A percentile compares a stretch with the other conserved stretches of the same genome.
Conservation (phyloP, 2,329 filamentous ascomycete genomes). For the Fusarium sambucinum region DNA sequence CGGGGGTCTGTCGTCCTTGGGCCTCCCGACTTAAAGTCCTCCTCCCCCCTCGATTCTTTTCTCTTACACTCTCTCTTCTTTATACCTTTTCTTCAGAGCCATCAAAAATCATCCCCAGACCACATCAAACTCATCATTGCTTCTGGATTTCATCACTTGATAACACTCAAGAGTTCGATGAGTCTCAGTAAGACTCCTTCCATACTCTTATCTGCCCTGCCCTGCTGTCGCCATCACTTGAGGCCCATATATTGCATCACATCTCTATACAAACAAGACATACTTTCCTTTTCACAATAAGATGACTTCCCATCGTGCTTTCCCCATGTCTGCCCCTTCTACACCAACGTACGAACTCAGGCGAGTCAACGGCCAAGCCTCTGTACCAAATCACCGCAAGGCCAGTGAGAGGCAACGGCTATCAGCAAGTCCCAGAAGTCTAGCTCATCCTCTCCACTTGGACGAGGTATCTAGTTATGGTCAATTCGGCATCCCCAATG, state of each 20-base stretch:
- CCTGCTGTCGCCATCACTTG: slow-evolving; percentile 12
- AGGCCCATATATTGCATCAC: not conserved
- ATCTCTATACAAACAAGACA: not conserved
- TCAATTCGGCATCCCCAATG: no score
- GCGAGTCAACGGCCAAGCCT: slow-evolving; percentile 1
- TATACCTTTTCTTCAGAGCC: slow-evolving; percentile 27
- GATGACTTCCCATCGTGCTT: slow-evolving; percentile 20
- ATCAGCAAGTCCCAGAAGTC: not conserved
- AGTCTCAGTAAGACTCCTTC: slow-evolving; percentile 24
- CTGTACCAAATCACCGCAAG: not conserved
- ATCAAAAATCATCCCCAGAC: slow-evolving; percentile 31
- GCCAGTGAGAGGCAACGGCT: not conserved
- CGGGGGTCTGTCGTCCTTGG: slow-evolving; percentile 23
- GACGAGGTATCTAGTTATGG: not conserved
- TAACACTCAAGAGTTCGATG: slow-evolving; percentile 9
- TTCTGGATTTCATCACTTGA: slow-evolving; percentile 35
- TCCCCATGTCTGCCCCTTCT: slow-evolving; percentile 1
- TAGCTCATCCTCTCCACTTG: not conserved
- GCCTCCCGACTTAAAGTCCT: slow-evolving; percentile 39
- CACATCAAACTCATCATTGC: slow-evolving; percentile 4
- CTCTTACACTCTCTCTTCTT: slow-evolving; percentile 34
- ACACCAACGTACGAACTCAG: slow-evolving; percentile 6
- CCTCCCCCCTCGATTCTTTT: slow-evolving; percentile 32
- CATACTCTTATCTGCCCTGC: slow-evolving; percentile 8
- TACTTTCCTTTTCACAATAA: not conserved